Base-by-base conservation (phyloP, 345 rosid genomes). In the Euphorbia pulcherrima region DNA sequence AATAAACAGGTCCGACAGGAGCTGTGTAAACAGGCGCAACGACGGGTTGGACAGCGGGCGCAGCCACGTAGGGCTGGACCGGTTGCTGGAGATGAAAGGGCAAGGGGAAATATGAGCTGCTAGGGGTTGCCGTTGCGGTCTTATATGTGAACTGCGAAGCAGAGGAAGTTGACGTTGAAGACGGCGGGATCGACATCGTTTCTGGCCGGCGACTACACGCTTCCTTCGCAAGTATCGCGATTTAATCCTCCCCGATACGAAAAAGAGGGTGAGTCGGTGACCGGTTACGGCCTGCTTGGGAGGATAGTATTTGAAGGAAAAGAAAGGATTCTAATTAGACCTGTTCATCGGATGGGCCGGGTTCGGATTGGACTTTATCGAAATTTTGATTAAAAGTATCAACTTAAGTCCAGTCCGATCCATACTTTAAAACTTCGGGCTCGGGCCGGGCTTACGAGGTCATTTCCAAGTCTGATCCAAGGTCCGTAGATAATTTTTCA, bases 1-100 rank as follows among this genome's bases (percentile, higher is more conserved):
- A 28, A 73, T 92, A 89, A 14, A 84, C 88, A 57, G 89, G 81
- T 2, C 86, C 84, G 11, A 76, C 81, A 5, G 86, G 78, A 66
- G 84, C 83, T 1, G 84, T 75, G 62, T 79, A 82, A 50, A 66
- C 76, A 5, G 69, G 64, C 3, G 51, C 41, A 5, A 71, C 27
- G 24, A 46, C 68, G 18, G 68, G 44, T 18, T 40, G 63, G 39
- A 41, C 80, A 0, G 85, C 72, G 21, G 86, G 70, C 16, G 81
- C 68, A 23, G 77, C 75, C 1, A 51, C 81, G 61, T 79, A 83
- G 1, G 72, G 79, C 47, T 74, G 70, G 67, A 76, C 62, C n/a
- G 72, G 6, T 54, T 78, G 82, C 65, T 79, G 83, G 76, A 72
- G 83, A 73, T 79, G 83, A 46, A 83, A 83, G 0, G 84, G 77